phyloP scores from a whole-genome alignment of 768 basidiomycete genomes.

The Boletus reticulatus region DNA sequence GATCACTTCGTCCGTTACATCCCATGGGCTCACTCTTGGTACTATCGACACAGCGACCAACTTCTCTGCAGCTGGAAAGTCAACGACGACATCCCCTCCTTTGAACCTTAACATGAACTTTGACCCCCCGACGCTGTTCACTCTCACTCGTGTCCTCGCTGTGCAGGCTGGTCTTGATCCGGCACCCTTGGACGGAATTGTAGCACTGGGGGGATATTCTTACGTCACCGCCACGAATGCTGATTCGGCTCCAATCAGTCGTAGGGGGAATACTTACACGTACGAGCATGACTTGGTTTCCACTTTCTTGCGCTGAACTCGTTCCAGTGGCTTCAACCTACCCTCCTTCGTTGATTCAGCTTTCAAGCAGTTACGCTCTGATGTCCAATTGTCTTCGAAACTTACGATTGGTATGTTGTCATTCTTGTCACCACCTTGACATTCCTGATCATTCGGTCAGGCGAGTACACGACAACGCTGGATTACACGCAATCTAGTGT shows the following conservation, averaged over 20 bases:
- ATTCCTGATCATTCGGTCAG: conserved; percentile 32
- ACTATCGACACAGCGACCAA: conserved; percentile 51
- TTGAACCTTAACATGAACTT: conserved; percentile 65
- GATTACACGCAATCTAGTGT: conserved; percentile 57
- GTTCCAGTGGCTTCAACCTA: conserved; percentile 55
- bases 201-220: conserved; percentile 61
- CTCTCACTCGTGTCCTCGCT: conserved; percentile 64
- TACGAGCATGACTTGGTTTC: conserved; percentile 17
- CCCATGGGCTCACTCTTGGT: conserved; percentile 61
- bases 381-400: conserved; percentile 53
- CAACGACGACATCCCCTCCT: conserved; percentile 53
- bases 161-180: conserved; percentile 60
- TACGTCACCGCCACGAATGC: conserved; percentile 42
- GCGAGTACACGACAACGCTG: conserved; percentile 61
- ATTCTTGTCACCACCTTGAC: background rate
- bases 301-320: background rate
- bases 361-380: conserved; percentile 61
- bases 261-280: conserved; percentile 54
- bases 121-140: conserved; percentile 66
- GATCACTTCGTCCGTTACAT: conserved; percentile 58
- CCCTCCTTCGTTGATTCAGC: conserved; percentile 62
- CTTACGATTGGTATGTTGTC: conserved; percentile 51
- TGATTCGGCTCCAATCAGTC: conserved; percentile 32
- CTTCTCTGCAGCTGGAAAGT: conserved; percentile 53
- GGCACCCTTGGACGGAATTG: conserved; percentile 63